Evolutionary conservation across 78 protist genomes (phyloP).

Genomic region (Protostelium mycophagum): DNA sequence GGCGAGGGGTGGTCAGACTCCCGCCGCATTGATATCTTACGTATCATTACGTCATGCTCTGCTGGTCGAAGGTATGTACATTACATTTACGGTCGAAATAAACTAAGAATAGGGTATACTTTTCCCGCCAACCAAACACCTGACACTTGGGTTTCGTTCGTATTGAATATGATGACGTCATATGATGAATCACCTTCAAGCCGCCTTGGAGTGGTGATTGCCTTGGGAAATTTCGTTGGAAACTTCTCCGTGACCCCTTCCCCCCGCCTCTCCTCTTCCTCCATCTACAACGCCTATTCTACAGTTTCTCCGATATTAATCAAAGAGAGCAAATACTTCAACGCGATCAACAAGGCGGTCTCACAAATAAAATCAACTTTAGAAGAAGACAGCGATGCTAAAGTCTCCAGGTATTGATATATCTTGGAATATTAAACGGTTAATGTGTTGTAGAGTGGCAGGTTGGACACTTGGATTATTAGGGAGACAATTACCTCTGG

Average conservation of each 20-base stretch:
- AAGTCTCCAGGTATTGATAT: not conserved
- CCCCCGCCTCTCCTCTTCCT: not conserved
- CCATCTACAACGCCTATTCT: not conserved
- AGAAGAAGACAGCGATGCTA: not conserved
- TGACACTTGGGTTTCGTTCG: too few species aligned
- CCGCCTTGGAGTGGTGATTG: not conserved
- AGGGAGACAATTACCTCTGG: not conserved
- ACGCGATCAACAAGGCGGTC: not conserved
- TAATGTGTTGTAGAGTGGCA: not conserved
- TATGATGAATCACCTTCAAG: not conserved
- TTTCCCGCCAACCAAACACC: too few species aligned
- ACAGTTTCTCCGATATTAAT: not conserved
- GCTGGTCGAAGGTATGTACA: not conserved
- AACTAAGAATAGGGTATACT: too few species aligned
- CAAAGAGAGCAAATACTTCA: not conserved
- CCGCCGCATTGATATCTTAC: not conserved
- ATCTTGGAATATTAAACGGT: too few species aligned
- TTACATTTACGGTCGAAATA: too few species aligned
- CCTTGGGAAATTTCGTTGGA: not conserved
- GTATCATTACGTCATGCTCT: not conserved
- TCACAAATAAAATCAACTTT: not conserved
- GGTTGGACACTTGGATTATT: not conserved
- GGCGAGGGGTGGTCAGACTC: not conserved
- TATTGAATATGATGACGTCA: not conserved
- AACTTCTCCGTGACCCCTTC: not conserved